A percentile compares a stretch with the other conserved stretches of the same genome.
These are phyloP conservation scores for Knoxdaviesia proteae DNA, from an alignment of 2,329 filamentous ascomycete genomes.

Conservation along the genomic window DNA sequence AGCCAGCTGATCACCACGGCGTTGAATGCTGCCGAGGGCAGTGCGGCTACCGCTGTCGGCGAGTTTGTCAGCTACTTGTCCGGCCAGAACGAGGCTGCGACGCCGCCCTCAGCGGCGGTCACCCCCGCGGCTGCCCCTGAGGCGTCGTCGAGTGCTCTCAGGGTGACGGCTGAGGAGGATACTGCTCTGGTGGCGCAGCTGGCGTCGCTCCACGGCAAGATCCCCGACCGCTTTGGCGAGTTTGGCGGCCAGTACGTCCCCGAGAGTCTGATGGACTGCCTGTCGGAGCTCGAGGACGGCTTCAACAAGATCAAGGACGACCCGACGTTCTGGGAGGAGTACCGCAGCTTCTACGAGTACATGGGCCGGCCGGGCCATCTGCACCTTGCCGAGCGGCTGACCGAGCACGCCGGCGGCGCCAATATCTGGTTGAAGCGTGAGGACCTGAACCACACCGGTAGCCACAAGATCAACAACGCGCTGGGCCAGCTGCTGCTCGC, in stretches of 20 bases:
- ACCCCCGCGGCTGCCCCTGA: conserved; percentile 38
- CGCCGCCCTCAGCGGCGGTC: conserved; percentile 21
- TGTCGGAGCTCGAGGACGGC: conserved; percentile 73
- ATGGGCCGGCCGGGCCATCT: conserved; percentile 89
- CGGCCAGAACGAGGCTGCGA: conserved; percentile 19
- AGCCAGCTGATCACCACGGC: conserved; percentile 83
- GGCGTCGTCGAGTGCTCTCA: conserved; percentile 26
- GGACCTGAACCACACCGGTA: conserved; percentile 92
- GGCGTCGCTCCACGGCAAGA: conserved; percentile 57
- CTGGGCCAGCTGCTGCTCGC: conserved; percentile 83
- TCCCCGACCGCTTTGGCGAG: conserved; percentile 78
- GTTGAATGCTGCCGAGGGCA: conserved; percentile 40
- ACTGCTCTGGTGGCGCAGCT: conserved; percentile 60
- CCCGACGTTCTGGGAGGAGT: conserved; percentile 91
- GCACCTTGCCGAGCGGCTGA: conserved; percentile 73
- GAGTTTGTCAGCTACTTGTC: conserved; percentile 62
- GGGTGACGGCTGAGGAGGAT: conserved; percentile 31
- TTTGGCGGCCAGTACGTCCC: conserved; percentile 96
- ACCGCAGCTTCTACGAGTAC: conserved; percentile 85
- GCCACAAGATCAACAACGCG: conserved; percentile 99
- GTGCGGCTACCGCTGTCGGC: conserved; percentile 41
- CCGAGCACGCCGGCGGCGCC: conserved; percentile 72
- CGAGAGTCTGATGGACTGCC: conserved; percentile 92
- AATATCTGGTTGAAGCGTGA: conserved; percentile 97
- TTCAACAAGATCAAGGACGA: conserved; percentile 79